phyloP scores from a whole-genome alignment of 192 early-diverging fungal species.

The Thamnidium elegans region DNA sequence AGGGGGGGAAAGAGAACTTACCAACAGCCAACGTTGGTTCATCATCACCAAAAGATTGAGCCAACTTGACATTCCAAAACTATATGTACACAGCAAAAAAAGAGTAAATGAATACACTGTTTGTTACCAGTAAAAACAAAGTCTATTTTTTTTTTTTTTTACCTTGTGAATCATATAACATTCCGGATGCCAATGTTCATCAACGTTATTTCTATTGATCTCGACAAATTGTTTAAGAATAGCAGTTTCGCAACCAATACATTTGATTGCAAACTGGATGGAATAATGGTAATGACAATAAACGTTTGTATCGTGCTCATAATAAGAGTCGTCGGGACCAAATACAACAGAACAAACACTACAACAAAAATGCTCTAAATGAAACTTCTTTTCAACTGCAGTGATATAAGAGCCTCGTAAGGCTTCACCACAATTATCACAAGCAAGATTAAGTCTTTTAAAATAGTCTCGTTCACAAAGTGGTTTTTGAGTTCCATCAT shows the following conservation, averaged over 20 bases:
- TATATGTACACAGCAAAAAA: constrained; percentile 13
- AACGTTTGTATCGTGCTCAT: constrained; percentile 88
- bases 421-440: constrained; percentile 86
- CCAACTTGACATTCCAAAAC: constrained; percentile 65
- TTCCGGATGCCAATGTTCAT: constrained; percentile 98
- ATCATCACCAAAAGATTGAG: constrained; percentile 32
- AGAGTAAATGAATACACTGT: neutral
- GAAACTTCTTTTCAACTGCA: constrained; percentile 91
- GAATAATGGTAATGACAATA: constrained; percentile 98
- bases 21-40: neutral
- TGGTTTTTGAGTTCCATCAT: constrained; percentile 56
- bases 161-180: constrained; percentile 99
- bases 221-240: constrained; percentile 98
- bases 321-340: constrained; percentile 94
- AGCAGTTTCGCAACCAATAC: constrained; percentile 91
- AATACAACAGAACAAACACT: constrained; percentile 90
- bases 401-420: constrained; percentile 91
- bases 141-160: constrained; percentile 26
- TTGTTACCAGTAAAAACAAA: too few species aligned
- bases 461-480: constrained; percentile 92
- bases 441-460: constrained; percentile 75
- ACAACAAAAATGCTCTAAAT: constrained; percentile 98
- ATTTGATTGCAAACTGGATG: constrained; percentile 84
- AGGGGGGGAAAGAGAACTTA: neutral
- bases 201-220: constrained; percentile 69